phyloP scores from a whole-genome alignment of 2,329 filamentous ascomycete genomes.

The Aspergillus aculeatus region DNA sequence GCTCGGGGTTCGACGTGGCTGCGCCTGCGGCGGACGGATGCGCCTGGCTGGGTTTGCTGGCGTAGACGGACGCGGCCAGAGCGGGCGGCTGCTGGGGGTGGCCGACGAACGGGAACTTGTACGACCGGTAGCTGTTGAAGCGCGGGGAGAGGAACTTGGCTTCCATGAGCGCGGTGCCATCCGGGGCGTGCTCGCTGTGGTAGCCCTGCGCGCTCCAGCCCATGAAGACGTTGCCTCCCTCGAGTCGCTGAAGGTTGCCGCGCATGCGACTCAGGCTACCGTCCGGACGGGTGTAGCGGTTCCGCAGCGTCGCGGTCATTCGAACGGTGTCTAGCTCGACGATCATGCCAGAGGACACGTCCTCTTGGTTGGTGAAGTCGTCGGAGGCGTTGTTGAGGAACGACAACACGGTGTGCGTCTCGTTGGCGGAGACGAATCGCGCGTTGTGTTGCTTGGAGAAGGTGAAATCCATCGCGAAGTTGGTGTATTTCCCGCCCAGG shows the following conservation, averaged over 20 bases:
- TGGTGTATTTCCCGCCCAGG: slow-evolving; percentile 31
- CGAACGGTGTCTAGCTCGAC: slow-evolving; percentile 25
- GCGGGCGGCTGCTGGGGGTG: slow-evolving; percentile 29
- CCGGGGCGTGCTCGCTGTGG: slow-evolving; percentile 30
- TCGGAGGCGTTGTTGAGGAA: slow-evolving; percentile 32
- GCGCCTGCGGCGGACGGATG: slow-evolving; percentile 4
- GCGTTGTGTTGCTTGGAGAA: slow-evolving; percentile 39
- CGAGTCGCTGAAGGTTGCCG: slow-evolving; percentile 32
- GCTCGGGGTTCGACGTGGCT: slow-evolving; percentile 20
- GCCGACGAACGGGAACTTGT: slow-evolving; percentile 37
- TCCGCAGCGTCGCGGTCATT: slow-evolving; percentile 27
- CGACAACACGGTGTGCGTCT: slow-evolving; percentile 27
- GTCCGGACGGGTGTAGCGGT: slow-evolving; percentile 32
- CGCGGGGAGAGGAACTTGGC: slow-evolving; percentile 30
- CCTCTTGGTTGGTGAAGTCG: slow-evolving; percentile 25
- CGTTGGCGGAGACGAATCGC: slow-evolving; percentile 26
- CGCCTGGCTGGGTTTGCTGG: slow-evolving; percentile 20
- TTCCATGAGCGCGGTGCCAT: slow-evolving; percentile 34
- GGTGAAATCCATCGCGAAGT: slow-evolving; percentile 32
- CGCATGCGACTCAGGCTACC: slow-evolving; percentile 29
- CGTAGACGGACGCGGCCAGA: slow-evolving; percentile 31
- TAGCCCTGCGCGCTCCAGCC: slow-evolving; percentile 36
- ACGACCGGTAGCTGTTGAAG: slow-evolving; percentile 40
- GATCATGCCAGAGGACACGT: slow-evolving; percentile 25
- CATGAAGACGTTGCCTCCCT: slow-evolving; percentile 35